These are phyloP conservation scores for Phialocephala subalpina DNA, from an alignment of 2,329 filamentous ascomycete genomes.

Conservation along the genomic window DNA sequence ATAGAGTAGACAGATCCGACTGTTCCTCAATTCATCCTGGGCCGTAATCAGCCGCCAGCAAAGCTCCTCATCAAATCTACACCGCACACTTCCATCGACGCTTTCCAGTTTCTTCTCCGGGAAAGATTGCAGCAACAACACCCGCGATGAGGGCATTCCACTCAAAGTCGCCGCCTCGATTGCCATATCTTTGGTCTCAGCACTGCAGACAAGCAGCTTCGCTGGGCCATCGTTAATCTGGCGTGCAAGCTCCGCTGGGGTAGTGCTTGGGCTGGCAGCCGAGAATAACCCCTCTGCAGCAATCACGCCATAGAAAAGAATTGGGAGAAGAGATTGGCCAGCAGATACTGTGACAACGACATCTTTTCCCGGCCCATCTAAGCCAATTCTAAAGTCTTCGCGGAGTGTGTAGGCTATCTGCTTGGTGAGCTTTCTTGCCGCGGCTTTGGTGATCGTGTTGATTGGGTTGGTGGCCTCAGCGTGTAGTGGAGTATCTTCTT, in stretches of 20 bases:
- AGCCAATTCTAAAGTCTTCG: conserved; percentile 58
- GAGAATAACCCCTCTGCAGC: conserved; percentile 67
- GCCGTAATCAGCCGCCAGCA: conserved; percentile 64
- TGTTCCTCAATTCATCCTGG: conserved; percentile 52
- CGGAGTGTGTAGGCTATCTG: conserved; percentile 64
- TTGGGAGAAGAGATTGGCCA: conserved; percentile 62
- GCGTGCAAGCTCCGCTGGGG: conserved; percentile 57
- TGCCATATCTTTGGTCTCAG: conserved; percentile 55
- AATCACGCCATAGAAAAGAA: conserved; percentile 63
- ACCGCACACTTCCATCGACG: conserved; percentile 44
- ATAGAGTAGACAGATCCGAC: conserved; percentile 78
- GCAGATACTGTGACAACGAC: conserved; percentile 65
- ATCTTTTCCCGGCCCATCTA: conserved; percentile 55
- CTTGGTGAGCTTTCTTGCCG: conserved; percentile 56
- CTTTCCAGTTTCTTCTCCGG: conserved; percentile 44
- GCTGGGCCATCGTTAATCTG: conserved; percentile 53
- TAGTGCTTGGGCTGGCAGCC: conserved; percentile 59
- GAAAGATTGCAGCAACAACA: conserved; percentile 58
- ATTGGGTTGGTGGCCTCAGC: conserved; percentile 63
- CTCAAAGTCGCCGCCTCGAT: conserved; percentile 57
- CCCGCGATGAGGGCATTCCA: conserved; percentile 52
- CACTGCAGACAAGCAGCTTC: conserved; percentile 55
- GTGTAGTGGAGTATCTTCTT: conserved; percentile 62
- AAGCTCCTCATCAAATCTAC: conserved; percentile 47
- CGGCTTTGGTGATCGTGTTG: conserved; percentile 59